Base-by-base conservation (phyloP, 108 stramenopile genomes). In the Licmophora abbreviata region DNA sequence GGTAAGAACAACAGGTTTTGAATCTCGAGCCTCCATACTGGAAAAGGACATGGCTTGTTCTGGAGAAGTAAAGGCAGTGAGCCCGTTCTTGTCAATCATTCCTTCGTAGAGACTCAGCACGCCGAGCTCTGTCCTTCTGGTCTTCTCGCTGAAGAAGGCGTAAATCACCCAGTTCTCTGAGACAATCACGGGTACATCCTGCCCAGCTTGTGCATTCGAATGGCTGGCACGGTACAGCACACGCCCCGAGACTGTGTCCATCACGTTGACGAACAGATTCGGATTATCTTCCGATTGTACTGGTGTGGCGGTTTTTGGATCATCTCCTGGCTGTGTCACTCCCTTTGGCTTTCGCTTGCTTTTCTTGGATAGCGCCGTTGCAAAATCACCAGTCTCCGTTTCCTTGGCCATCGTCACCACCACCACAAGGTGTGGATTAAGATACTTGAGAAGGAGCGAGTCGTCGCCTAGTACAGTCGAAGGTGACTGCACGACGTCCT, bases 101-200 rank as follows among this genome's bases (percentile, higher is more conserved):
- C 97, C 97, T 50, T 98, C 97, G 69, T 94, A 92, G 14, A 98
- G 73, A 17, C 79, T 79, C 23, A 93, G 56, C 35, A 88, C 80
- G 5, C 89, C 91, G 30, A 98, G 49, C 58, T 98, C 95, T 15
- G 88, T 74, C 46, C 94, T 74, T 23, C 87, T 79, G 8, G 85
- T 83, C 43, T 71, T 73, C 14, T 60, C 55, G 61, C 93, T 97
- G 63, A 83, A 88, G 70, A 84, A 96, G 6, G 95, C 56, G 65
- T 95, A 96, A 22, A 94, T 63, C 17, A 99, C 73, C 89, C 85
- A 95, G 42, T 97, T 97, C 51, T 99, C 97, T 17, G 74, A 74
- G 18, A 99, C 54, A 8, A 82, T 61, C 17, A 88, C 77, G 18
- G 83, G 85, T 3, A 94, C 86, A 36, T 66, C 52, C 4, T 50